Evolutionary conservation across 768 basidiomycete genomes (phyloP), one percentile per base, ranked within the genome.

Genomic region (Hericium erinaceus): DNA sequence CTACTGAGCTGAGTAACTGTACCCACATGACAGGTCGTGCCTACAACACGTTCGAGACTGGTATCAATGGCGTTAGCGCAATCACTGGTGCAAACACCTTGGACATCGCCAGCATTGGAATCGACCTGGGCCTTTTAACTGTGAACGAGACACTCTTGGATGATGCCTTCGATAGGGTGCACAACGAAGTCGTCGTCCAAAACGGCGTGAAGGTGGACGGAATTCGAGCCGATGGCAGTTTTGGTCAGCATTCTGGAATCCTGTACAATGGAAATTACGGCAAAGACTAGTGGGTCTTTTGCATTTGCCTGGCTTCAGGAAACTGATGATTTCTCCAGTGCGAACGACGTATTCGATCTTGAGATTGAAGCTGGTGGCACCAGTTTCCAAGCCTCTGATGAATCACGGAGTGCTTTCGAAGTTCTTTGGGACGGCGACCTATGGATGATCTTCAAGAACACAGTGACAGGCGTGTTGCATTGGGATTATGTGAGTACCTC

Each of bases 201-300:
- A 72, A 77, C 54, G 71, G 65, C 0, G 59, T 75, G 20, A 75
- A 73, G 57, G 78, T 74, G 13, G 85, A 88, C 64, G 85, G 85
- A 11, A 83, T 87, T 28, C 65, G 71, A 39, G 64, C 67, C 1
- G 74, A 75, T 58, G 73, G 73, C 4, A 67, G 65, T 28, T 73
- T 73, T 39, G 64, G 65, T 6, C 70, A 85, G 65, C 84, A 86
- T 67, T 66, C 65, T 18, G 84, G 84, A 10, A 74, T 86, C n/a
- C 67, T 85, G 4, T 87, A 86, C 64, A 85, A 82, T 50, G 84
- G 84, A 33, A 86, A 86, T 64, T 86, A 87, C 62, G 85, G 77
- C 9, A 74, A 74, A 50, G 74, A 74, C 61, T 75, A 69, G 73
- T 74, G 56, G 57, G 72, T 67, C 7, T 4, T 38, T 10, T 18